Evolutionary conservation across 257 asterid genomes (phyloP).

Genomic region (Galeopsis tetrahit): DNA sequence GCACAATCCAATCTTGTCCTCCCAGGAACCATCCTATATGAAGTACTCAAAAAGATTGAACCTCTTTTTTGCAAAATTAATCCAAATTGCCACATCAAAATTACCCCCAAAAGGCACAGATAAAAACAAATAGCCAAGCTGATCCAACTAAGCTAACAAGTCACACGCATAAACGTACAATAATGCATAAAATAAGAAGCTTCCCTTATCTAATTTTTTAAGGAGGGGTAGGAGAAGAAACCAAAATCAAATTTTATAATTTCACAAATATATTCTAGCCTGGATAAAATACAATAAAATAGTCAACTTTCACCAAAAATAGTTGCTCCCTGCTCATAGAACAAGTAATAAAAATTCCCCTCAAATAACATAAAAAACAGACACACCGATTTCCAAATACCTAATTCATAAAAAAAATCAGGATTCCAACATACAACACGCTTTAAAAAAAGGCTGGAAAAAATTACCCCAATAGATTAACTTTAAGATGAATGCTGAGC

Average conservation of each 20-base stretch:
- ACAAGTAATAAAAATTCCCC: slow-evolving; percentile 24
- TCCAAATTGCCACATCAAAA: background rate
- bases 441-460: background rate
- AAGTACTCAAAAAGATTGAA: background rate
- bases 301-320: slow-evolving; percentile 17
- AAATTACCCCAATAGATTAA: slow-evolving; percentile 84
- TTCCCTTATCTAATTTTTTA: slow-evolving; percentile 6
- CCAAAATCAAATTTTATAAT: background rate
- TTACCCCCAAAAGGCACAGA: background rate
- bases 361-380: background rate
- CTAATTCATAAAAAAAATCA: slow-evolving; percentile 16
- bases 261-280: background rate
- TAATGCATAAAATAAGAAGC: slow-evolving; percentile 15
- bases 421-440: slow-evolving; percentile 15
- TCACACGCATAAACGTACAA: slow-evolving; percentile 17
- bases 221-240: background rate
- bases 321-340: slow-evolving; percentile 8
- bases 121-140: slow-evolving; percentile 19
- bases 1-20: slow-evolving; percentile 5
- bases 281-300: background rate
- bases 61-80: background rate
- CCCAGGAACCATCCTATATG: slow-evolving; percentile 4
- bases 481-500: slow-evolving; percentile 90
- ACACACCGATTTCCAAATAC: slow-evolving; percentile 7
- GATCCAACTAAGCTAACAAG: slow-evolving; percentile 35